A percentile compares a stretch with the other conserved stretches of the same genome.
phyloP scores from a whole-genome alignment of 2,329 filamentous ascomycete species.

The Fusarium sambucinum region DNA sequence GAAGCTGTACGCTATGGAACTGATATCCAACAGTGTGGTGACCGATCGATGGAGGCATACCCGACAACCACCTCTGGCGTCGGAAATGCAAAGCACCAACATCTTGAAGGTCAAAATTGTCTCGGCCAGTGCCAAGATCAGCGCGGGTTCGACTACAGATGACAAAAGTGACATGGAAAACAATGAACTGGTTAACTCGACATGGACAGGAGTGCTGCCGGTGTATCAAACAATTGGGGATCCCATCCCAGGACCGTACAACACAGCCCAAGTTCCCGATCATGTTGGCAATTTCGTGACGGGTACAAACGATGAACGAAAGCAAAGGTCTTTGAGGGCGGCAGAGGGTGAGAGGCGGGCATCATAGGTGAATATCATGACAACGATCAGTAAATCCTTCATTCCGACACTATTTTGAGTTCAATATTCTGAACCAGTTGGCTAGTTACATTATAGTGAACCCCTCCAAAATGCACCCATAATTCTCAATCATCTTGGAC shows the following conservation, averaged over 20 bases:
- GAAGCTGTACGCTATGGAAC: constrained; percentile 81
- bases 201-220: constrained; percentile 72
- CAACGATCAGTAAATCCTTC: neutral
- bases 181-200: constrained; percentile 54
- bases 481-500: neutral
- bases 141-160: constrained; percentile 72
- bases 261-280: constrained; percentile 69
- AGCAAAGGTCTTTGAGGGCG: constrained; percentile 45
- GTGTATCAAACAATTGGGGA: constrained; percentile 73
- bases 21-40: constrained; percentile 81
- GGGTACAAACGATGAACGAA: constrained; percentile 53
- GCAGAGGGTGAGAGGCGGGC: constrained; percentile 44
- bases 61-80: constrained; percentile 75
- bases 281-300: constrained; percentile 65
- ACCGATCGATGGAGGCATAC: constrained; percentile 76
- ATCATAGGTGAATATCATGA: neutral
- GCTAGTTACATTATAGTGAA: neutral
- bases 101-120: constrained; percentile 77
- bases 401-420: too few species aligned
- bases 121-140: constrained; percentile 81
- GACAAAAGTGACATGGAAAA: constrained; percentile 63
- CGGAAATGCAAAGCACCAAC: constrained; percentile 81
- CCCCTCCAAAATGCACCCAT: neutral
- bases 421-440: neutral
- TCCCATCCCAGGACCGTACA: constrained; percentile 70